A percentile compares a stretch with the other conserved stretches of the same genome.
These are phyloP conservation scores for Buxus sempervirens DNA, from an alignment of 164 flowering plant species.

Conservation along the genomic window DNA sequence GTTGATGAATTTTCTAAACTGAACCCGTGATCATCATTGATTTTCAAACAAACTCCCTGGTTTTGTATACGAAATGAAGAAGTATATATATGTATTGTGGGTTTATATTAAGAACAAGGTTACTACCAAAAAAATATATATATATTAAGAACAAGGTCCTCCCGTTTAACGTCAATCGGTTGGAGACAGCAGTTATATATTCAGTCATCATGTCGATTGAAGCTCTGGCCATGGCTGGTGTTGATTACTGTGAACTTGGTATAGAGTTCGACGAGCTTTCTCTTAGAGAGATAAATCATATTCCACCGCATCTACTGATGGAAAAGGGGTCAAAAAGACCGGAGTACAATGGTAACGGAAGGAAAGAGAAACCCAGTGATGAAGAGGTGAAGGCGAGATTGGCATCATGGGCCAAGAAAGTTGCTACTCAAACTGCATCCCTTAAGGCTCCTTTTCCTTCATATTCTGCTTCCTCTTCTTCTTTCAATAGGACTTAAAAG, in stretches of 20 bases:
- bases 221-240: constrained; percentile 22
- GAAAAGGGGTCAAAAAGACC: not conserved
- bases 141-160: not conserved
- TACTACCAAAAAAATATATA: too few relatives aligned
- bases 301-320: constrained; percentile 5
- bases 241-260: constrained; percentile 3
- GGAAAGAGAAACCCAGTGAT: not conserved
- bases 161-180: not conserved
- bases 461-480: too few relatives aligned
- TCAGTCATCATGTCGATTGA: constrained; percentile 14
- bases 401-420: constrained; percentile 14
- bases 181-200: not conserved
- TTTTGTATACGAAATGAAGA: too few relatives aligned
- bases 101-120: too few relatives aligned
- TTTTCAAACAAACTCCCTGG: too few relatives aligned
- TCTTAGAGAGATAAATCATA: not conserved
- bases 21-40: too few relatives aligned
- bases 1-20: too few relatives aligned
- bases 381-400: not conserved
- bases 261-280: not conserved
- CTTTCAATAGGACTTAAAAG: too few relatives aligned
- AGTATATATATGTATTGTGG: too few relatives aligned
- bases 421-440: constrained; percentile 28
- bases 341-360: not conserved
- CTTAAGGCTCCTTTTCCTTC: too few relatives aligned